Base-by-base conservation (phyloP, 2,329 filamentous ascomycete genomes). In the Colletotrichum graminicola region DNA sequence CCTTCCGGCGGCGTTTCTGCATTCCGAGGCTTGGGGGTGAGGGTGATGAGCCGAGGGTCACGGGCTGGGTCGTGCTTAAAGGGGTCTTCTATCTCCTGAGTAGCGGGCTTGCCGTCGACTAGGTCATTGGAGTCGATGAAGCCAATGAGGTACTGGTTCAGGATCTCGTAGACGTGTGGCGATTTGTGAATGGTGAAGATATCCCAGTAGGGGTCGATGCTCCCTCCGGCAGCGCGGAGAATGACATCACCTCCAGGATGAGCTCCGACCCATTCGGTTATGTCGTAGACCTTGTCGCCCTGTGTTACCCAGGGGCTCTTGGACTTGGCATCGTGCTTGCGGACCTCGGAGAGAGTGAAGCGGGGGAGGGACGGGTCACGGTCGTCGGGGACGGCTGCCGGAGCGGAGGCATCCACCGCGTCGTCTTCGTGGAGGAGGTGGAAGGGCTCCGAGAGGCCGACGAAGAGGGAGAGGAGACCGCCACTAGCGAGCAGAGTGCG, bases 171-270 rank as follows among this genome's bases (percentile, higher is more conserved):
- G 7, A 92, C 89, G 71, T 92, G 88, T 52, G 88, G 83, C 23
- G 86, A 85, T 77, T 92, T 90, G 81, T 93, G 91, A 70, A 92
- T 92, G 57, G 86, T 84, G 77, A 93, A 93, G 64, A 93, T 91
- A 71, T 91, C 84, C 91, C 91, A 93, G 79, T 92, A 92, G 0
- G 88, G 86, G 62, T 93, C 90, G 61, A 93, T 87, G 66, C 86
- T 87, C 47, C 88, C 87, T 4, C 91, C 91, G 1, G 89, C 90
- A 1, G 91, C 91, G 39, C 88, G 86, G 11, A 92, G 82, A 70
- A 93, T 93, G 18, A 93, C 89, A 63, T 91, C 88, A 52, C 91
- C 91, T 4, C 91, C 91, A 0, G 91, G 91, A 76, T 93, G 91
- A 0, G 86, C 89, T 1, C 84, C 81, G 29, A 92, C 81, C 89